Base-by-base conservation (phyloP, 345 rosid species). In the Eucalyptus curtisii region DNA sequence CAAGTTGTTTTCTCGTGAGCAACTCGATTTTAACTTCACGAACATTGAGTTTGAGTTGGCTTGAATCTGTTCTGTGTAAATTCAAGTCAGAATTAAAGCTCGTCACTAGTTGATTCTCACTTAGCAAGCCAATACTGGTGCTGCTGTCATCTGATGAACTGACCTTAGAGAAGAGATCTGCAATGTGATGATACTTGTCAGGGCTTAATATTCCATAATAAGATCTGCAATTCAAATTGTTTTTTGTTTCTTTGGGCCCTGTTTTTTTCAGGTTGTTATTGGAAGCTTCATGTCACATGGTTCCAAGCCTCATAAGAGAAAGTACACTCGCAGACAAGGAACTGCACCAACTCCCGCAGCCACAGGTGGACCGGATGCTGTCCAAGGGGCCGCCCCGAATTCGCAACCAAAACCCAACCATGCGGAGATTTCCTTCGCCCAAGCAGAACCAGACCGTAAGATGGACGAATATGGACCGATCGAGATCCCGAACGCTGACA, bases 271-370 rank as follows among this genome's bases (percentile, higher is more conserved):
- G 98, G 91, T 95, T 89, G 95, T 95, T 86, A 87, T 94, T 24
- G 98, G 96, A 50, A 95, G 95, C 92, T 95, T 93, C 94, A 88
- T 85, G 92, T 95, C 93, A 12, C 88, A 88, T 86, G 91, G 92
- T 10, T 90, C 86, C 85, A 94, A 92, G 87, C 86, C 71, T 33
- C 90, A 90, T 10, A 90, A 87, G 33, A 90, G 88, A 87, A 91
- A 91, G 71, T 76, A 89, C 57, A 87, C 87, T 47, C 93, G 93
- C 3, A 76, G 47, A 76, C 84, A 40, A 76, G 84, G 47, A 40
- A 76, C 15, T 37, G 80, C 85, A 50, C 86, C 88, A 27, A 40
- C 92, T 9, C 33, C 89, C 17, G 5, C 86, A 49, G 85, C 89
- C n/a, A 81, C 87, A 25, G 86, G 86, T 16, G 87, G 87, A 59